A percentile compares a stretch with the other conserved stretches of the same genome.
phyloP scores from a whole-genome alignment of 2,329 filamentous ascomycete genomes.

The Fulvia fulva region DNA sequence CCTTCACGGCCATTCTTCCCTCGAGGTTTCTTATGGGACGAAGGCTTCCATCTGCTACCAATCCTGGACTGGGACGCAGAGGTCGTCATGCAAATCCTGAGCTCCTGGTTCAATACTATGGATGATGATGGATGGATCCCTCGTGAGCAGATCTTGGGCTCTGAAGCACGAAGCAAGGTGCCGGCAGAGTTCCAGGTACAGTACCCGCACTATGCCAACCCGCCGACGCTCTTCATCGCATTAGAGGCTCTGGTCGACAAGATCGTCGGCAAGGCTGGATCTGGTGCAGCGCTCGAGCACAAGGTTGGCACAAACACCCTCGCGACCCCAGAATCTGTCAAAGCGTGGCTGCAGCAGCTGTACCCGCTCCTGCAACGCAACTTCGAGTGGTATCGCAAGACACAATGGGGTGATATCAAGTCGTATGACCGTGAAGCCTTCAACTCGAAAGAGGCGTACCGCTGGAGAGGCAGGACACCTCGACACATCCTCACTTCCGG shows the following conservation, averaged over 20 bases:
- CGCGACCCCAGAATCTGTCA: constrained; percentile 62
- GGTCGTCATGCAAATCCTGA: constrained; percentile 78
- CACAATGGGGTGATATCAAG: constrained; percentile 84
- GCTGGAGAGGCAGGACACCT: constrained; percentile 87
- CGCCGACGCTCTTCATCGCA: constrained; percentile 87
- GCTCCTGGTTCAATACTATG: constrained; percentile 94
- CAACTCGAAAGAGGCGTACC: constrained; percentile 86
- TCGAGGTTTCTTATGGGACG: constrained; percentile 94
- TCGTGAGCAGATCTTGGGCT: constrained; percentile 88
- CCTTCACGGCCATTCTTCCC: constrained; percentile 96
- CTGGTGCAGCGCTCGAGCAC: constrained; percentile 18
- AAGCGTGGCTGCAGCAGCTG: constrained; percentile 68
- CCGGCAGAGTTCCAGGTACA: constrained; percentile 89
- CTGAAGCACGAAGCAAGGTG: constrained; percentile 91
- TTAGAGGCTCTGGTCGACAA: constrained; percentile 81
- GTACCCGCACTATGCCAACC: constrained; percentile 96
- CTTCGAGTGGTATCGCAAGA: constrained; percentile 92
- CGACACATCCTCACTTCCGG: constrained; percentile 88
- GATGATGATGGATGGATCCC: constrained; percentile 97
- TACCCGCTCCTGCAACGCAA: constrained; percentile 86
- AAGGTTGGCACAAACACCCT: constrained; percentile 50
- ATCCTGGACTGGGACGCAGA: constrained; percentile 94
- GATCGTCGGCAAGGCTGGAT: constrained; percentile 49
- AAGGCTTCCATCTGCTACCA: constrained; percentile 90
- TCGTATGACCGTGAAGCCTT: constrained; percentile 80